Evolutionary conservation across 179 eudicot genomes (phyloP).

Genomic region (Camellia oleifera): DNA sequence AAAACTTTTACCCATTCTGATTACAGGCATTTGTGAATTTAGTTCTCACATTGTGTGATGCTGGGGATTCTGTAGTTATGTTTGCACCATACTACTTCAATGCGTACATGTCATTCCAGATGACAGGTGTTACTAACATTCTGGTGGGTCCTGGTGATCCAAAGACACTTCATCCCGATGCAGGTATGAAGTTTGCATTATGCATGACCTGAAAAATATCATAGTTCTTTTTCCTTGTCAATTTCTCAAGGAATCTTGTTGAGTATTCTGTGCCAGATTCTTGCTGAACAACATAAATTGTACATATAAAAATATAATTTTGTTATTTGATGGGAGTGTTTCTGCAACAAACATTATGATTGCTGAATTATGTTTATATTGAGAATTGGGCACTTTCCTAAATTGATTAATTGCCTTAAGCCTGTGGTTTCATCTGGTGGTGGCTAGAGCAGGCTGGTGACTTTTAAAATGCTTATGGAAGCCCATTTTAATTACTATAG

Average conservation of each 20-base stretch:
- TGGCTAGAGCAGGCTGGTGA: neutral
- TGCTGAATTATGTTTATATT: neutral
- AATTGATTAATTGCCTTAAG: neutral
- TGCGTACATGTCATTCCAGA: conserved; percentile 98
- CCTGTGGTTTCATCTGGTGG: neutral
- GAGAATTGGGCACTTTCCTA: neutral
- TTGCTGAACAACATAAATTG: neutral
- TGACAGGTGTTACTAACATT: conserved; percentile 94
- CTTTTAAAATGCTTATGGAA: neutral
- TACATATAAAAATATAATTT: no score
- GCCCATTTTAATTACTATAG: neutral
- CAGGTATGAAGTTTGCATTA: conserved; percentile 42
- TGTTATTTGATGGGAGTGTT: neutral
- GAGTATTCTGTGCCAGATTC: neutral
- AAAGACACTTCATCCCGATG: conserved; percentile 81
- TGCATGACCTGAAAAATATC: neutral
- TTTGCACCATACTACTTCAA: conserved; percentile 99
- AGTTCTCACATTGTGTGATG: conserved; percentile 95
- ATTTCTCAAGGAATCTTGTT: neutral
- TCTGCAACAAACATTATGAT: neutral
- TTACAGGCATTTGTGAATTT: conserved; percentile 92
- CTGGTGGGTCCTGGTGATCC: conserved; percentile 91
- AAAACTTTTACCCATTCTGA: neutral
- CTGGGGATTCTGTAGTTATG: conserved; percentile 98
- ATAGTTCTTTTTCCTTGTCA: neutral